These are phyloP conservation scores for Magnusiomyces sp. DNA, from an alignment of 1,139 yeast genomes.

Conservation along the genomic window DNA sequence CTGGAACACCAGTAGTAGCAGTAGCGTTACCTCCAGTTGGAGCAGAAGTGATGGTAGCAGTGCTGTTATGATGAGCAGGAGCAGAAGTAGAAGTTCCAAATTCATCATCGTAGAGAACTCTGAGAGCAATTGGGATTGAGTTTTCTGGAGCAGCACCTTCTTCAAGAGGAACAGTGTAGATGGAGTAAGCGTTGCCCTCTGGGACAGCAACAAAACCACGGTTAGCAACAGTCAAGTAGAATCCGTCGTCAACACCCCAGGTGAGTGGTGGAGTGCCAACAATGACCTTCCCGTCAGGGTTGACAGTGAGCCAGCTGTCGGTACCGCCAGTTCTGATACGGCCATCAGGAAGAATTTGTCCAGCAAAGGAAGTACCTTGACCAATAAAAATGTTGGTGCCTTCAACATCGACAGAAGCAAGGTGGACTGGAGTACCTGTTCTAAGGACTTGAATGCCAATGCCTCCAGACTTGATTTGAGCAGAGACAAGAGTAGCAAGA, in stretches of 20 bases:
- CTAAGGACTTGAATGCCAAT: conserved; percentile 4
- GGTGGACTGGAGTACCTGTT: conserved; percentile 5
- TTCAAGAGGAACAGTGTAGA: not conserved
- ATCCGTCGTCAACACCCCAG: conserved; percentile 2
- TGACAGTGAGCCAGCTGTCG: conserved; percentile 3
- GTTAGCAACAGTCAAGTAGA: not conserved
- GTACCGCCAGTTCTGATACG: conserved; percentile 5
- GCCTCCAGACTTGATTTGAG: not conserved
- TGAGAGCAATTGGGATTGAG: not conserved
- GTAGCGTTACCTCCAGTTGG: conserved; percentile 15
- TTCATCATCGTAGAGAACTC: conserved; percentile 41
- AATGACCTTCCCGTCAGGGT: not conserved
- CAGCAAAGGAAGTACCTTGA: not conserved
- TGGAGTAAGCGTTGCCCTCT: not conserved
- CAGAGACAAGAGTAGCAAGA: conserved; percentile 1
- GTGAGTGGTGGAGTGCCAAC: not conserved
- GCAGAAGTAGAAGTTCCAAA: too few relatives aligned
- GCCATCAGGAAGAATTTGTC: conserved; percentile 5
- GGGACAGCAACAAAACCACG: not conserved
- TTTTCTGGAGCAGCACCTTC: not conserved
- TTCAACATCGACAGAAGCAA: not conserved
- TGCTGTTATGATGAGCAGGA: conserved; percentile 56
- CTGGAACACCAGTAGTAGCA: conserved; percentile 17
- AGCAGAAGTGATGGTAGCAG: conserved; percentile 32
- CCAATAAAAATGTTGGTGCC: not conserved